Conservation (phyloP, 345 rosid genomes). For the Ceriops tagal region DNA sequence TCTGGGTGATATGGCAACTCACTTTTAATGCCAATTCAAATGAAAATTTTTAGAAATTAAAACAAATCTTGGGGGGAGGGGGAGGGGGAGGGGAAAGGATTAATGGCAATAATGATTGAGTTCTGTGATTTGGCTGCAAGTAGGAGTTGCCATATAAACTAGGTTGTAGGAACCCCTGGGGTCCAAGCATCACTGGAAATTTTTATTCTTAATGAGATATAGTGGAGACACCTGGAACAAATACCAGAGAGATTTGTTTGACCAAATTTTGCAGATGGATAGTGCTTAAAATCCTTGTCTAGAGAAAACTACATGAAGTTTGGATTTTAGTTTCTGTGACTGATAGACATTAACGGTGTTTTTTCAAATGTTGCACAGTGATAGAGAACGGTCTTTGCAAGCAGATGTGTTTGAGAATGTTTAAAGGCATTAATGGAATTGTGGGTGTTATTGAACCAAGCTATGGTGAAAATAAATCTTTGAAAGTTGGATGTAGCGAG, state of each 20-base stretch:
- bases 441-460: slow-evolving; percentile 42
- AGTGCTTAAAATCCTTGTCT: background rate
- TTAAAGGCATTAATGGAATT: slow-evolving; percentile 51
- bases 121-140: too few species aligned
- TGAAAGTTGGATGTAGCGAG: slow-evolving; percentile 52
- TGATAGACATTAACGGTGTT: background rate
- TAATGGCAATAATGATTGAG: too few species aligned
- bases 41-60: too few species aligned
- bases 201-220: too few species aligned
- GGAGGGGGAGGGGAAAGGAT: too few species aligned
- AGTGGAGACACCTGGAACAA: too few species aligned
- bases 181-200: too few species aligned
- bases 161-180: too few species aligned
- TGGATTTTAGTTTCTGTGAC: background rate
- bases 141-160: too few species aligned
- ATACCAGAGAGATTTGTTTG: background rate
- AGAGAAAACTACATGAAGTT: background rate
- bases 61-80: too few species aligned
- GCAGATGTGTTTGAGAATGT: slow-evolving; percentile 63
- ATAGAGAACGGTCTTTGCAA: slow-evolving; percentile 52
- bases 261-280: background rate
- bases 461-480: slow-evolving; percentile 11
- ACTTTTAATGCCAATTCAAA: too few species aligned
- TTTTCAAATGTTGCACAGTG: slow-evolving; percentile 43
- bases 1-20: too few species aligned